Conservation (phyloP, 495 filamentous ascomycete genomes). For the Aspergillus mulundensis region DNA sequence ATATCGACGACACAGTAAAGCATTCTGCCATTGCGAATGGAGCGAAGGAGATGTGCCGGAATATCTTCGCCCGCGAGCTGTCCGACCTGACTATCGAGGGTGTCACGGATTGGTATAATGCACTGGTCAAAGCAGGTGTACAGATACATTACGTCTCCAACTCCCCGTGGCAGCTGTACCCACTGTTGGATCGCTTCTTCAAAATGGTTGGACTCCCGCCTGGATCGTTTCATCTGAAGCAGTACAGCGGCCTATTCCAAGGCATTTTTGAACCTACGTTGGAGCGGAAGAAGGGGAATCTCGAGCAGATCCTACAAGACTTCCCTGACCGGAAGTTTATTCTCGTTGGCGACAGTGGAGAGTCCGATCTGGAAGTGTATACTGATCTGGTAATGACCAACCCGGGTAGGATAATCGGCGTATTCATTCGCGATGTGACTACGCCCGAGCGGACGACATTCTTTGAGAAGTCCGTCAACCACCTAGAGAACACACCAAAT, state of each 20-base stretch:
- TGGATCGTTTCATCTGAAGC: slow-evolving; percentile 91
- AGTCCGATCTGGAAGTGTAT: slow-evolving; percentile 96
- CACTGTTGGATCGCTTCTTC: slow-evolving; percentile 80
- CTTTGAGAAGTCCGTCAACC: slow-evolving; percentile 66
- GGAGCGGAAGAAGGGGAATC: slow-evolving; percentile 81
- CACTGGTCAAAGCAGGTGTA: slow-evolving; percentile 72
- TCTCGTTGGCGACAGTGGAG: slow-evolving; percentile 90
- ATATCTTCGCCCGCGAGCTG: slow-evolving; percentile 87
- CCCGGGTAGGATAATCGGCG: slow-evolving; percentile 71
- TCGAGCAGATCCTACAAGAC: slow-evolving; percentile 81
- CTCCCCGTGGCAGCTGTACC: slow-evolving; percentile 94
- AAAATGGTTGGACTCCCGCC: slow-evolving; percentile 72
- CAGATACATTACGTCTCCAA: slow-evolving; percentile 89
- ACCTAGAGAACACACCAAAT: slow-evolving; percentile 21
- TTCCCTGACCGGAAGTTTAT: slow-evolving; percentile 90
- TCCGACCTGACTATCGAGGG: slow-evolving; percentile 76
- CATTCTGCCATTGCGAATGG: slow-evolving; percentile 84
- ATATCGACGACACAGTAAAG: slow-evolving; percentile 98
- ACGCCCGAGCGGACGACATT: slow-evolving; percentile 65
- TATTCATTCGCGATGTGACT: slow-evolving; percentile 95
- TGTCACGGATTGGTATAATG: slow-evolving; percentile 83
- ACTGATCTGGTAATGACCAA: slow-evolving; percentile 84
- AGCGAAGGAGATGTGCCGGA: slow-evolving; percentile 89
- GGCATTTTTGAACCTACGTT: slow-evolving; percentile 97
- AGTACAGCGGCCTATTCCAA: slow-evolving; percentile 91